These are phyloP conservation scores for Saccharomycopsis sp. DNA, from an alignment of 805 yeast genomes.

Conservation along the genomic window DNA sequence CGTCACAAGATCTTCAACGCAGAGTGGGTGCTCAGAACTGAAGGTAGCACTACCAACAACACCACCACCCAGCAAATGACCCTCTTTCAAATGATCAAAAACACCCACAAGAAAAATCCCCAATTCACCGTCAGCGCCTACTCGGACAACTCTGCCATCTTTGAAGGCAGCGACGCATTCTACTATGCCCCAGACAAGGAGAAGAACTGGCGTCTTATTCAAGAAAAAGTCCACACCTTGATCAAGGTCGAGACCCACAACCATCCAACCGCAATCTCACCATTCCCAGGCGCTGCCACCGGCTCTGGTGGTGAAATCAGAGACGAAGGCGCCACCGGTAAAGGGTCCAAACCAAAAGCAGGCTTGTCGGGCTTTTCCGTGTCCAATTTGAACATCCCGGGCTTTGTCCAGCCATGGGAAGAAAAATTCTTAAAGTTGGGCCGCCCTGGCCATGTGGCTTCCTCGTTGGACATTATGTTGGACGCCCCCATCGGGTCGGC, in stretches of 20 bases:
- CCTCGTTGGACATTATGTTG: slow-evolving; percentile 87
- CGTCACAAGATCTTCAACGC: slow-evolving; percentile 98
- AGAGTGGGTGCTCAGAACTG: slow-evolving; percentile 54
- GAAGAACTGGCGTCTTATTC: slow-evolving; percentile 62
- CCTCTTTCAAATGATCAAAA: slow-evolving; percentile 89
- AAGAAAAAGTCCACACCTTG: slow-evolving; percentile 78
- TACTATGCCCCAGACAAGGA: slow-evolving; percentile 73
- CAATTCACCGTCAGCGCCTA: slow-evolving; percentile 86
- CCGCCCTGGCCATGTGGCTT: slow-evolving; percentile 86
- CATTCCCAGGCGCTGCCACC: slow-evolving; percentile 98
- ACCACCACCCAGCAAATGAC: slow-evolving; percentile 63
- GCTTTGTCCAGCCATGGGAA: slow-evolving; percentile 91
- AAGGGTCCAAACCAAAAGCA: slow-evolving; percentile 96
- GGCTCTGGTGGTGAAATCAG: slow-evolving; percentile 99
- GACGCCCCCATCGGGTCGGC: slow-evolving; percentile 98
- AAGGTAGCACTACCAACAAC: slow-evolving; percentile 82
- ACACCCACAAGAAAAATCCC: slow-evolving; percentile 76
- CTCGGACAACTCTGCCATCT: slow-evolving; percentile 95
- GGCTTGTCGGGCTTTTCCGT: slow-evolving; percentile 92
- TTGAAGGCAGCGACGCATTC: slow-evolving; percentile 64
- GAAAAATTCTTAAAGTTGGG: slow-evolving; percentile 69
- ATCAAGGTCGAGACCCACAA: slow-evolving; percentile 98
- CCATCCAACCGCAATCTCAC: slow-evolving; percentile 99
- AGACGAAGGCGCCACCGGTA: slow-evolving; percentile 99
- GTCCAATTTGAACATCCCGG: slow-evolving; percentile 83